Base-by-base conservation (phyloP, 768 basidiomycete species). In the Kwoniella sp. region DNA sequence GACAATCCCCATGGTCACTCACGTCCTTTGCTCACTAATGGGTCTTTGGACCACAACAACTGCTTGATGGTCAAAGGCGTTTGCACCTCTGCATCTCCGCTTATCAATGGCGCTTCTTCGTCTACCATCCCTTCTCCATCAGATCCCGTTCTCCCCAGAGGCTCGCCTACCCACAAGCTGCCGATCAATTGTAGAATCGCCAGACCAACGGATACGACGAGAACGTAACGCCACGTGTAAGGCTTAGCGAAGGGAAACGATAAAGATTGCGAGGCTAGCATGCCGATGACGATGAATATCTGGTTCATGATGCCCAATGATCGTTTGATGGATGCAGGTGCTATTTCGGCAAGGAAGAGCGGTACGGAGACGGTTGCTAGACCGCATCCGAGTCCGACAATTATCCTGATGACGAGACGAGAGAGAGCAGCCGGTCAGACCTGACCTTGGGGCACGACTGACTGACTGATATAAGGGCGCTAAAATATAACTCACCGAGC, bases 301-400 rank as follows among this genome's bases (percentile, higher is more conserved):
- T 79, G 77, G 60, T 73, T 77, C 52, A 69, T 58, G 36, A 79
- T 73, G 0, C 78, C 78, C n/a, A 79, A 52, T 22, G 72, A 68
- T 25, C 64, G 60, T 54, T 86, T 88, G 60, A 92, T 88, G 50
- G 84, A 84, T 1, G 85, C 80, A 0, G 92, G 93, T 0, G 91
- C 87, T 13, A 95, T 88, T 78, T 93, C 91, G 4, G 89, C 84
- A n/a, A 95, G 83, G 79, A 86, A 93, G 36, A 93, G 84, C 10
- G 93, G 93, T 2, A 86, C 86, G n/a, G 91, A 86, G 68, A 80
- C 80, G 1, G 79, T 79, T 1, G 78, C 71, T 17, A 80, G 60
- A 21, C 80, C 77, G 56, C 74, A 76, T 12, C 78, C 74, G 57
- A 79, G 36, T 53, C 77, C 67, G 33, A 72, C 60, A 65, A 79